These are phyloP conservation scores for Cystobasidium slooffiae DNA, from an alignment of 1,284 basidiomycete genomes.

Conservation along the genomic window DNA sequence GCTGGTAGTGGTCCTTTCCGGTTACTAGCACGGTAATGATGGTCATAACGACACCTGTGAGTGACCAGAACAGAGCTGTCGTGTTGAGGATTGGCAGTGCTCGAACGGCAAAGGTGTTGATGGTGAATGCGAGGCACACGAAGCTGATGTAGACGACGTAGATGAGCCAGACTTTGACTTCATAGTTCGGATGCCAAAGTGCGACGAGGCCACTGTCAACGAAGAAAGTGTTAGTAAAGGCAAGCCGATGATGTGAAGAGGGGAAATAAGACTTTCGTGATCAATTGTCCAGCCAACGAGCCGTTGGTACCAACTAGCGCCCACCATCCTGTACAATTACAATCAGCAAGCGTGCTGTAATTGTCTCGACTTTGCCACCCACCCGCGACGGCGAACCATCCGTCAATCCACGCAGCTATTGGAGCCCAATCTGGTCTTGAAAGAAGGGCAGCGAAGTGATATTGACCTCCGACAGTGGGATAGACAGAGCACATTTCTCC, in stretches of 20 bases:
- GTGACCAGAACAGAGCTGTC: constrained; percentile 56
- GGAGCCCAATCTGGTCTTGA: constrained; percentile 41
- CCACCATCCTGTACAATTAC: constrained; percentile 44
- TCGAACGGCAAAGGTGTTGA: constrained; percentile 56
- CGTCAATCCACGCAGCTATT: constrained; percentile 44
- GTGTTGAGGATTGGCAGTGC: constrained; percentile 56
- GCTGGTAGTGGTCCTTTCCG: constrained; percentile 56
- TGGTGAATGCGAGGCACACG: constrained; percentile 28
- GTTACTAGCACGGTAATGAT: constrained; percentile 58
- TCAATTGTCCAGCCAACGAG: constrained; percentile 23
- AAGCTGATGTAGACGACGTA: constrained; percentile 37
- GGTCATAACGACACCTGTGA: constrained; percentile 55
- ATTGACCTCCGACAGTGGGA: constrained; percentile 48
- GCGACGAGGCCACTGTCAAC: constrained; percentile 40
- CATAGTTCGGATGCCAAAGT: constrained; percentile 41
- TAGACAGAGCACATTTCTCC: constrained; percentile 54
- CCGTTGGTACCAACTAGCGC: constrained; percentile 43
- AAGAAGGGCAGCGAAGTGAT: constrained; percentile 48
- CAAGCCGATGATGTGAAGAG: background rate
- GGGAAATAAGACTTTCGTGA: constrained; percentile 22
- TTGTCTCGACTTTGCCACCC: background rate
- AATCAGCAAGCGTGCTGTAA: background rate
- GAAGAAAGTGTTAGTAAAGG: no score
- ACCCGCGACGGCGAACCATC: constrained; percentile 48
- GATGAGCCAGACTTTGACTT: constrained; percentile 44